A percentile compares a stretch with the other conserved stretches of the same genome.
Conservation (phyloP, 805 yeast genomes). For the Pichia kluyveri region DNA sequence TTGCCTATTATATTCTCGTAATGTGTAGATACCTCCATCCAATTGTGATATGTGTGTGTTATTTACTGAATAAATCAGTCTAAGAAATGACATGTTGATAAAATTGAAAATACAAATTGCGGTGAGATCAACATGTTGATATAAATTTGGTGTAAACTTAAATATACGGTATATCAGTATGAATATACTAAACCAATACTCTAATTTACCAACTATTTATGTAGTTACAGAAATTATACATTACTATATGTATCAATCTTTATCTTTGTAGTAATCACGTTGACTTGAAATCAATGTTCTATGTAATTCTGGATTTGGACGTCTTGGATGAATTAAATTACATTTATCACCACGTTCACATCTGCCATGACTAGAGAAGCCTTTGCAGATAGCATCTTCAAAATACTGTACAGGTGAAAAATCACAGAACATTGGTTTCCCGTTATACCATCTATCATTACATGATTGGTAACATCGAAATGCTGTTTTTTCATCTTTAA, state of each 20-base stretch:
- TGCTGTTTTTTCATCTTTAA: slow-evolving; percentile 48
- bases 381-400: slow-evolving; percentile 66
- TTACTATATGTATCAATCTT: neutral
- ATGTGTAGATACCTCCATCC: neutral
- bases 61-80: no score
- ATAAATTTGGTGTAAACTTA: no score
- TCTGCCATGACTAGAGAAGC: slow-evolving; percentile 42
- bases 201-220: no score
- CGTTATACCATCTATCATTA: slow-evolving; percentile 76
- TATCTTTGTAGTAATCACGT: slow-evolving; percentile 4
- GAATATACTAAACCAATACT: no score
- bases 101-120: no score
- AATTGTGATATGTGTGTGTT: neutral
- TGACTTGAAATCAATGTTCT: slow-evolving; percentile 15
- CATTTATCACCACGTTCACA: slow-evolving; percentile 82
- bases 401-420: slow-evolving; percentile 66
- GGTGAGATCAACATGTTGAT: no score
- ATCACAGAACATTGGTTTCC: slow-evolving; percentile 71
- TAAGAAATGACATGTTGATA: no score
- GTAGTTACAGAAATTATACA: no score
- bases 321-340: slow-evolving; percentile 74
- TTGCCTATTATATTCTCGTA: slow-evolving; percentile 1
- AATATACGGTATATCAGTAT: no score
- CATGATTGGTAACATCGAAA: slow-evolving; percentile 48
- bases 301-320: slow-evolving; percentile 33